These are phyloP conservation scores for Peronospora belbahrii DNA, from an alignment of 352 stramenopile genomes.

Conservation along the genomic window DNA sequence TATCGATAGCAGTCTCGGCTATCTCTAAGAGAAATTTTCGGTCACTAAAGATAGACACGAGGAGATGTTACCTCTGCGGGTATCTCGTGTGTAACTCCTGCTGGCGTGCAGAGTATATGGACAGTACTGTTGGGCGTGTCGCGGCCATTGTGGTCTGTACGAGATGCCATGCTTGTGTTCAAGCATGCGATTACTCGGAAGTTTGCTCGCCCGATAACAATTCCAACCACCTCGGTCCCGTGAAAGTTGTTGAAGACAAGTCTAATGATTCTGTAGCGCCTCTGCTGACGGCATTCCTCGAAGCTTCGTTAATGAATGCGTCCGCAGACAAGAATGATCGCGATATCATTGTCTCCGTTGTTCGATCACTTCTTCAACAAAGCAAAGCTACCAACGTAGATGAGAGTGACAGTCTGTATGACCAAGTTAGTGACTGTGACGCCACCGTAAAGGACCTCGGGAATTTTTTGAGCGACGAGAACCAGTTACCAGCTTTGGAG, in stretches of 20 bases:
- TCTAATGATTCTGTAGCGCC: conserved; percentile 5
- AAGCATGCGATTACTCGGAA: conserved; percentile 25
- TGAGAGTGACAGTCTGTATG: background rate
- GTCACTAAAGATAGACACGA: conserved; percentile 14
- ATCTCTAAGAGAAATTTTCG: conserved; percentile 11
- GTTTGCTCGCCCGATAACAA: conserved; percentile 5
- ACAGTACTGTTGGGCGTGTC: conserved; percentile 12
- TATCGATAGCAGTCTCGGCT: conserved; percentile 10
- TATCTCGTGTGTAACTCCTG: conserved; percentile 23
- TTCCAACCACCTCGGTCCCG: conserved; percentile 7
- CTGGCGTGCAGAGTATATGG: conserved; percentile 22
- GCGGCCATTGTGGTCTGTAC: conserved; percentile 21
- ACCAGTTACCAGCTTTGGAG: conserved; percentile 10
- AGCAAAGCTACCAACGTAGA: conserved; percentile 2
- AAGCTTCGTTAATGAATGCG: conserved; percentile 19
- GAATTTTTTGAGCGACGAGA: conserved; percentile 11
- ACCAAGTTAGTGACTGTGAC: background rate
- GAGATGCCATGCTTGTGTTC: conserved; percentile 12
- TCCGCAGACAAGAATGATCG: conserved; percentile 6
- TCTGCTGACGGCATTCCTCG: conserved; percentile 24
- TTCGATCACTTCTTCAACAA: conserved; percentile 20
- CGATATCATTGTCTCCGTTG: conserved; percentile 23
- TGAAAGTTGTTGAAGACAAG: conserved; percentile 16
- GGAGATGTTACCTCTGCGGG: conserved; percentile 21
- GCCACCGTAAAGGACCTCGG: conserved; percentile 3